These are phyloP conservation scores for Termitomyces sp. DNA, from an alignment of 768 basidiomycete species.

Conservation along the genomic window DNA sequence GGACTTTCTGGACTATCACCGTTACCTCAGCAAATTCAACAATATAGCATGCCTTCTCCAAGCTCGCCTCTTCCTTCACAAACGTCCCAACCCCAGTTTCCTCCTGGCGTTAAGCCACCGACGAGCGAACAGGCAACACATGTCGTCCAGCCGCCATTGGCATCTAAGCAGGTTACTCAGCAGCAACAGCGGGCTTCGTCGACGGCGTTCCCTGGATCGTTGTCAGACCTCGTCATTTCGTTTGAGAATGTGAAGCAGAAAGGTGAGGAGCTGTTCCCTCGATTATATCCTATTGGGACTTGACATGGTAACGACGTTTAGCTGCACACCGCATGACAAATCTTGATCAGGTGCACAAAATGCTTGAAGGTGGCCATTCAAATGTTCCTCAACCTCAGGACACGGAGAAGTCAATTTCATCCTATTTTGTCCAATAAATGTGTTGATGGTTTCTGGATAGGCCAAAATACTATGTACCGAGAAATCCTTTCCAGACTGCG, in stretches of 20 bases:
- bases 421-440: slow-evolving; percentile 2
- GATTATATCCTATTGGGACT: background rate
- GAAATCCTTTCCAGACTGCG: slow-evolving; percentile 88
- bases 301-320: slow-evolving; percentile 18
- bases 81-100: slow-evolving; percentile 58
- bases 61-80: slow-evolving; percentile 34
- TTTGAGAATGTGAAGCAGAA: slow-evolving; percentile 98
- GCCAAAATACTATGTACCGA: slow-evolving; percentile 95
- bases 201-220: slow-evolving; percentile 68
- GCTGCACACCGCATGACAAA: slow-evolving; percentile 84
- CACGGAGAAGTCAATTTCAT: slow-evolving; percentile 74
- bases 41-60: slow-evolving; percentile 18
- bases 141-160: slow-evolving; percentile 47
- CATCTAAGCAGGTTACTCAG: slow-evolving; percentile 38
- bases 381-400: slow-evolving; percentile 90
- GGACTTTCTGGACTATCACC: slow-evolving; percentile 33
- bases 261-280: slow-evolving; percentile 41
- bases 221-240: slow-evolving; percentile 90
- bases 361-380: slow-evolving; percentile 87
- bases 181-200: slow-evolving; percentile 32
- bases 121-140: slow-evolving; percentile 39
- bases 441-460: slow-evolving; percentile 34
- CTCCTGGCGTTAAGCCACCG: slow-evolving; percentile 62
- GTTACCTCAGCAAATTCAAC: slow-evolving; percentile 39
- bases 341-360: slow-evolving; percentile 85